Evolutionary conservation across 2,329 filamentous ascomycete genomes (phyloP), one percentile per base, ranked within the genome.

Genomic region (Elsinoe ampelina): DNA sequence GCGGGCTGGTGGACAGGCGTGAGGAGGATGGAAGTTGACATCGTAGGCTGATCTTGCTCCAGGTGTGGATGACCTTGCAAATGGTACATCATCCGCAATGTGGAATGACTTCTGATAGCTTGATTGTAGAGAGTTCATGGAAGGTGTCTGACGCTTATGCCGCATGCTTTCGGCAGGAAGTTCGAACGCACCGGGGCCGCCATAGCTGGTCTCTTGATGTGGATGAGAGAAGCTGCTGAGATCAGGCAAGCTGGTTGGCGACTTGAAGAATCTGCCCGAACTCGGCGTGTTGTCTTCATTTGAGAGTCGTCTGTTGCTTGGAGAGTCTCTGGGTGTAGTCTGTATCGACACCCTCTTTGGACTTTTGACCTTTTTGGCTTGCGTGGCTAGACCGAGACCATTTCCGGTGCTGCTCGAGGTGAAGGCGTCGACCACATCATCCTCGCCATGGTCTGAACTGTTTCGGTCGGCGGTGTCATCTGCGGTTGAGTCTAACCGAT

Each of bases 21-120:
- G 48, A 26, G 48, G 48, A 22, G 48, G 48, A 52, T 52, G 48
- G 12, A 52, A 52, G 34, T 35, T 36, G 5, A 15, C 48, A 30
- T 52, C 48, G 48, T 39, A 52, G n/a, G 48, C 48, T 38, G 48
- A 52, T 22, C 48, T 34, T 2, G 48, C 48, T 11, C 48, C 48
- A 12, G 48, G 48, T 15, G 48, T 52, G 5, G 48, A 52, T 8
- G 32, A 38, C 10, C 48, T 34, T 13, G 48, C 48, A 11, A 52
- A 52, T 5, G 48, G 48, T n/a, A 38, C 48, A 20, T 52, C 48
- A 20, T 52, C 48, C 17, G 48, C 15, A 8, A 52, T 22, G 19
- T 52, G 32, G 19, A 38, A 52, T 11, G 48, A 39, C 12, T 39
- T 52, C n/a, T 34, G 48, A 35, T 52, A 52, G 17, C 48, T 34